phyloP scores from a whole-genome alignment of 169 alveolate species.

The Theileria annulata region DNA sequence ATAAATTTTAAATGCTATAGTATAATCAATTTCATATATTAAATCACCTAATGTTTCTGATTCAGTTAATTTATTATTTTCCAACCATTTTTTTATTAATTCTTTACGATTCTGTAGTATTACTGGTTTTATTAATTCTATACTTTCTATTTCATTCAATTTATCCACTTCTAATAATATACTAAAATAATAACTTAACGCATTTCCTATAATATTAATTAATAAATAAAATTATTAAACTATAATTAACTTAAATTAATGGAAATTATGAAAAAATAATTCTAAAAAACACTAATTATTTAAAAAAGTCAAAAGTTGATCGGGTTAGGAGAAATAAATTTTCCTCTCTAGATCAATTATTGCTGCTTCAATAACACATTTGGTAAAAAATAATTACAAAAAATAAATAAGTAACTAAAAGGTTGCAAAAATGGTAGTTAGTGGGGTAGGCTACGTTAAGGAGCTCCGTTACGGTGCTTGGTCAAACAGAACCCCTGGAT shows the following conservation, averaged over 20 bases:
- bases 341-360: neutral
- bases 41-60: constrained; percentile 97
- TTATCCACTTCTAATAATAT: constrained; percentile 94
- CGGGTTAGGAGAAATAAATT: neutral
- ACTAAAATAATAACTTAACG: constrained; percentile 88
- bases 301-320: neutral
- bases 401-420: neutral
- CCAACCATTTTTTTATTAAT: constrained; percentile 94
- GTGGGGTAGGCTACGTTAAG: neutral
- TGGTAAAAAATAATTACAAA: no score
- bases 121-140: constrained; percentile 95
- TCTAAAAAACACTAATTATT: no score
- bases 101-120: constrained; percentile 90
- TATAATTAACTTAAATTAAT: no score
- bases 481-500: no score
- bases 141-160: constrained; percentile 93
- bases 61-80: constrained; percentile 94
- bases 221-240: no score
- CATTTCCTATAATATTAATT: neutral
- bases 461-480: no score
- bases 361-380: neutral
- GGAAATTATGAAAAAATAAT: no score
- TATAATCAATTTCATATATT: constrained; percentile 86
- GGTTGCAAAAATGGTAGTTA: neutral
- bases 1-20: constrained; percentile 91